Evolutionary conservation across 768 basidiomycete genomes (phyloP), one percentile per base, ranked within the genome.

Genomic region (Kwoniella shandongensis): DNA sequence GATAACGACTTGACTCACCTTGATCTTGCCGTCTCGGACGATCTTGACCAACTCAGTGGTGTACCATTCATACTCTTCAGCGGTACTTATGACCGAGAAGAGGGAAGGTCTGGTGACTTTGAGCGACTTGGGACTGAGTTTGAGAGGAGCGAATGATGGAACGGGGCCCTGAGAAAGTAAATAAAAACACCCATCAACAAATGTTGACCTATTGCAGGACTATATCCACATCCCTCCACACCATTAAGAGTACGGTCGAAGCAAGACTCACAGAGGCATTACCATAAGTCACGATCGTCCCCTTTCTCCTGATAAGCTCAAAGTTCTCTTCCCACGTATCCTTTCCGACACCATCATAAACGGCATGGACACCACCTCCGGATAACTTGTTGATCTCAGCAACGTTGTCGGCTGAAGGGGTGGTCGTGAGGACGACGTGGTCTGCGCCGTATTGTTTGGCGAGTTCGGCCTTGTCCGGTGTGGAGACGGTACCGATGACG

Each of bases 341-440:
- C 79, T 89, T 93, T 1, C 94, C 94, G n/a, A 99, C 91, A 26
- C 94, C 94, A 68, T 99, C 94, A 68, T 87, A 94, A 22, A 91
- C 83, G 15, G 84, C 93, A 61, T 94, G 83, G 4, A 91, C 76
- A 25, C 78, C 78, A 12, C 75, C 76, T 1, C 67, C 72, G 8
- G 76, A 72, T 0, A 72, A 62, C 25, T 67, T 60, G 25, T 69
- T 15, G 29, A 73, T 46, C 51, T 63, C 57, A 62, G 86, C 71
- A 11, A 89, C 86, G 0, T 86, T 86, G 58, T 89, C 82, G 44
- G 81, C 79, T 12, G 71, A 67, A 11, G 82, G 83, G 76, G 91
- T 44, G 29, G 69, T 62, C 12, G 72, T 91, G 38, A 92, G 74
- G 59, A 97, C 86, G 46, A 96, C 90, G 70, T 94, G 85, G 71